Evolutionary conservation across 1,284 basidiomycete genomes (phyloP).

Genomic region (Ustilago vetiveriae): DNA sequence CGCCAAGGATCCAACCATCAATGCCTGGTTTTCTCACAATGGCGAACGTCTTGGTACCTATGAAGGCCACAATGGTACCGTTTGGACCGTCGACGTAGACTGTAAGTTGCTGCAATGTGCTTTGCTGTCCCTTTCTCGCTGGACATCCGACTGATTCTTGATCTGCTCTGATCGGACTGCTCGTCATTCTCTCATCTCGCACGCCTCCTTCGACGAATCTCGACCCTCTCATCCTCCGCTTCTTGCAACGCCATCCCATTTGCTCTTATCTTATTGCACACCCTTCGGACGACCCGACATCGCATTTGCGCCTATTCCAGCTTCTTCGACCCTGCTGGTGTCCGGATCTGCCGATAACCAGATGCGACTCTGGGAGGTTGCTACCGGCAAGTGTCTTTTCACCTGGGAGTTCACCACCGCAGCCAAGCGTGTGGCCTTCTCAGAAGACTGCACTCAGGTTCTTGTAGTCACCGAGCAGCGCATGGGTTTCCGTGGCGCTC

Average conservation of each 20-base stretch:
- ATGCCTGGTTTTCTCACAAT: conserved; percentile 98
- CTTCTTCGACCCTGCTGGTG: conserved; percentile 83
- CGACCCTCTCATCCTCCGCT: not conserved
- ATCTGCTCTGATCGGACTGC: not conserved
- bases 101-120: conserved; percentile 52
- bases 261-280: not conserved
- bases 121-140: too few relatives aligned
- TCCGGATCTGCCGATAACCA: conserved; percentile 88
- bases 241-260: too few relatives aligned
- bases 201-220: not conserved
- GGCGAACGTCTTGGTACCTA: conserved; percentile 97
- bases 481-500: conserved; percentile 77
- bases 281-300: not conserved
- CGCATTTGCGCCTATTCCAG: conserved; percentile 69
- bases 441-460: conserved; percentile 73
- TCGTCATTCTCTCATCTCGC: not conserved
- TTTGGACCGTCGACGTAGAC: conserved; percentile 97
- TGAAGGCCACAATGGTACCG: conserved; percentile 92
- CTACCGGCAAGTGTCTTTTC: conserved; percentile 81
- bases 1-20: conserved; percentile 94
- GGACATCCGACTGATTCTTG: not conserved
- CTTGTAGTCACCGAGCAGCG: conserved; percentile 97
- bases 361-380: conserved; percentile 89
- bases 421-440: conserved; percentile 92
- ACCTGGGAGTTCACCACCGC: conserved; percentile 97